Conservation (phyloP, 495 filamentous ascomycete genomes). For the Xylaria nigripes region DNA sequence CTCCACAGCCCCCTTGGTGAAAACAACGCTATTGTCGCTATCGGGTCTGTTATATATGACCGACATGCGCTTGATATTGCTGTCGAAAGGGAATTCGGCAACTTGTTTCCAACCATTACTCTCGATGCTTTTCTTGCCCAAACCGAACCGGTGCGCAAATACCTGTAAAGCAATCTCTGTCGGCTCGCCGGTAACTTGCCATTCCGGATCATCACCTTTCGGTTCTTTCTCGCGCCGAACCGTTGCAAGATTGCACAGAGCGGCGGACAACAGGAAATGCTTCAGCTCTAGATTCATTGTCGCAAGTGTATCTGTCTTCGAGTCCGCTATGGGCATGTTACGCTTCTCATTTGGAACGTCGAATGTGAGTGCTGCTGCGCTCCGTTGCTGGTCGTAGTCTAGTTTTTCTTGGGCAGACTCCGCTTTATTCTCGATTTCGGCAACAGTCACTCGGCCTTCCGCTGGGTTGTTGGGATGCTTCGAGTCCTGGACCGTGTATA, state of each 20-base stretch:
- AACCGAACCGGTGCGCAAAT: conserved; percentile 62
- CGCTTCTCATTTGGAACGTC: conserved; percentile 43
- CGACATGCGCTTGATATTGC: conserved; percentile 75
- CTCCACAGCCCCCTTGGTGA: conserved; percentile 78
- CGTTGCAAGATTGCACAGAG: conserved; percentile 70
- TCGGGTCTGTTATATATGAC: conserved; percentile 51
- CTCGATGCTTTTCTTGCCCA: conserved; percentile 47
- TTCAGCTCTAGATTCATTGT: conserved; percentile 44
- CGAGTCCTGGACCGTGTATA: conserved; percentile 51
- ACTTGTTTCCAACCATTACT: conserved; percentile 53
- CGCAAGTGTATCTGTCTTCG: conserved; percentile 25
- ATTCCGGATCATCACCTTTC: conserved; percentile 30
- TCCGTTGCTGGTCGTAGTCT: conserved; percentile 46
- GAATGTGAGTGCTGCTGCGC: conserved; percentile 46
- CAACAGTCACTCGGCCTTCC: conserved; percentile 44
- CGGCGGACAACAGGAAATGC: conserved; percentile 58
- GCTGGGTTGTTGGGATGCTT: conserved; percentile 53
- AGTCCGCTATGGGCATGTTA: conserved; percentile 14
- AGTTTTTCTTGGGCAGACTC: conserved; percentile 25
- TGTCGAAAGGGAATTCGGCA: conserved; percentile 75
- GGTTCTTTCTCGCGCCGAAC: conserved; percentile 47
- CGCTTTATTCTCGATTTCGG: conserved; percentile 5
- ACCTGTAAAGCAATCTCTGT: conserved; percentile 81
- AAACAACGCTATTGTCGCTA: conserved; percentile 44
- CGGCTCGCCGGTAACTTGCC: conserved; percentile 72